Percentiles rank a stretch among this genome's conserved stretches.
Evolutionary conservation across 129 eudicot genomes (phyloP).

Genomic region (Arctium minus): DNA sequence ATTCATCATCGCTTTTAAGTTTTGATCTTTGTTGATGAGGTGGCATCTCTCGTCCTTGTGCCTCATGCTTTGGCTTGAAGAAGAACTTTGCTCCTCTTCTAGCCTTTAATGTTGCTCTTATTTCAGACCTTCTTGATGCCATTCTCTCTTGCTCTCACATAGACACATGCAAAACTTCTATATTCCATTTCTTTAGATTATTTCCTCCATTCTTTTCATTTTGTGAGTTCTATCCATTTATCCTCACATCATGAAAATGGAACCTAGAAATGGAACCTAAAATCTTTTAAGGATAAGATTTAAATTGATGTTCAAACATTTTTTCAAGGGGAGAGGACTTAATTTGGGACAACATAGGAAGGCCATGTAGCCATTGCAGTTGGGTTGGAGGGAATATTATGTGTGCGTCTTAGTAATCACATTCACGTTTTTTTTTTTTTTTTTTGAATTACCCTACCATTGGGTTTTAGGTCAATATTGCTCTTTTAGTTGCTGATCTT

Average conservation of each 20-base stretch:
- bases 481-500: conserved; percentile 14
- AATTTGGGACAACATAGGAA: not conserved
- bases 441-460: not conserved
- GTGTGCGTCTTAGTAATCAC: not conserved
- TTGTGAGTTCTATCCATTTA: no score
- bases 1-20: no score
- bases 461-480: not conserved
- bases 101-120: no score
- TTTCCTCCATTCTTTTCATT: no score
- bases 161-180: no score
- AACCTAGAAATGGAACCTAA: not conserved
- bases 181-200: no score
- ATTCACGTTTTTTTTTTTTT: not conserved
- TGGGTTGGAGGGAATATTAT: not conserved
- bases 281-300: not conserved
- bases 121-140: no score
- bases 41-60: no score
- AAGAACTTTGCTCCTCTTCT: no score
- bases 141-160: no score
- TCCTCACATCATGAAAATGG: not conserved
- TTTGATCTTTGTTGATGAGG: no score
- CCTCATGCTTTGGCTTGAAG: no score
- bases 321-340: not conserved
- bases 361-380: not conserved
- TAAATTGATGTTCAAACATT: not conserved